These are phyloP conservation scores for Hymenoscyphus fraxineus DNA, from an alignment of 2,329 filamentous ascomycete species.

Conservation along the genomic window DNA sequence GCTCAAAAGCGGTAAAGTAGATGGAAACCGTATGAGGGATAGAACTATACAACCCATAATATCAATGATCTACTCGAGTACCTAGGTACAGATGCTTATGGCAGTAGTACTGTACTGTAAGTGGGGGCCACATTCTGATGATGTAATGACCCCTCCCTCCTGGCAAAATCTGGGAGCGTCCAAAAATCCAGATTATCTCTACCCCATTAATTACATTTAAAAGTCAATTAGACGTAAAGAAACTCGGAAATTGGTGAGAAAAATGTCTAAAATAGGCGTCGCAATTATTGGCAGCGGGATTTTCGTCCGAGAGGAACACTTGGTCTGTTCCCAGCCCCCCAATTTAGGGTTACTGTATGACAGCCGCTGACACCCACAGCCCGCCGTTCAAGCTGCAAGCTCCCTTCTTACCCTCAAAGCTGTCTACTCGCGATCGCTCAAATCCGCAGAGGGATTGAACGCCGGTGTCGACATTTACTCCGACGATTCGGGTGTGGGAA, in stretches of 20 bases:
- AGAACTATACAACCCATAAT: too few relatives aligned
- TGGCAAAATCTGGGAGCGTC: not conserved
- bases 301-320: constrained; percentile 56
- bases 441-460: constrained; percentile 36
- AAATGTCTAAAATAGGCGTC: constrained; percentile 43
- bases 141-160: not conserved
- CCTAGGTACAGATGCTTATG: too few relatives aligned
- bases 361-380: constrained; percentile 34
- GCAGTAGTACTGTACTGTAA: not conserved
- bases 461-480: constrained; percentile 39
- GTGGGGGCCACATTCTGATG: not conserved
- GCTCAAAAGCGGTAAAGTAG: too few relatives aligned
- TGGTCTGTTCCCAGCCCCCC: constrained; percentile 38
- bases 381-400: constrained; percentile 53
- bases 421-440: constrained; percentile 35
- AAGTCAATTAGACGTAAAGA: not conserved
- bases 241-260: constrained; percentile 1
- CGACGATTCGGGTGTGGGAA: constrained; percentile 32
- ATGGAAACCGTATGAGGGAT: too few relatives aligned
- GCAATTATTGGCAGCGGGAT: constrained; percentile 62
- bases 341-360: constrained; percentile 2
- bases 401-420: constrained; percentile 50
- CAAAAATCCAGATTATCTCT: not conserved
- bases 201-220: not conserved
- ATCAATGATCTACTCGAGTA: too few relatives aligned